A percentile compares a stretch with the other conserved stretches of the same genome.
These are phyloP conservation scores for Ogataea trehaloabstinens DNA, from an alignment of 805 yeast genomes.

Conservation along the genomic window DNA sequence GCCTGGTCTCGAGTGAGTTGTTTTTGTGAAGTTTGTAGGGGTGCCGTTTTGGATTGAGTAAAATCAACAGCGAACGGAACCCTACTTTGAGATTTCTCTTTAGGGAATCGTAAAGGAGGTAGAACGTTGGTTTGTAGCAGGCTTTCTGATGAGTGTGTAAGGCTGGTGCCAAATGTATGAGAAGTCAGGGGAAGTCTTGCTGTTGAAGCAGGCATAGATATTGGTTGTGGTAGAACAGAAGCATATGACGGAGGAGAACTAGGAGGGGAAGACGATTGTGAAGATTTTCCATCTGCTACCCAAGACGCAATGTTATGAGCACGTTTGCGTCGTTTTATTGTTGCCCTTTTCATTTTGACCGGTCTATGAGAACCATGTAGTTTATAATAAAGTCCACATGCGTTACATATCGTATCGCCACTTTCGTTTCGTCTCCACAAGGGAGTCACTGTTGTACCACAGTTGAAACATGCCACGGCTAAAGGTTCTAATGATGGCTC, in stretches of 20 bases:
- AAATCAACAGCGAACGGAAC: slow-evolving; percentile 15
- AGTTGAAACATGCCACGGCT: slow-evolving; percentile 78
- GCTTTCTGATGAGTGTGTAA: too few relatives aligned
- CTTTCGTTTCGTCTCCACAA: slow-evolving; percentile 80
- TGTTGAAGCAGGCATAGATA: too few relatives aligned
- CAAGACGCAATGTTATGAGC: slow-evolving; percentile 1
- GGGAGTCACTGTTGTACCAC: slow-evolving; percentile 84
- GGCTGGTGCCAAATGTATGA: too few relatives aligned
- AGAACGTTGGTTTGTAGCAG: neutral
- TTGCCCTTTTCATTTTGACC: slow-evolving; percentile 64
- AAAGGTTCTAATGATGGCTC: slow-evolving; percentile 34
- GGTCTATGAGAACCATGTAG: slow-evolving; percentile 80
- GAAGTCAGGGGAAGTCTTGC: too few relatives aligned
- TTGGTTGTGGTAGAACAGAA: neutral
- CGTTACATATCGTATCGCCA: slow-evolving; percentile 85
- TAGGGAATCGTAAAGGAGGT: neutral
- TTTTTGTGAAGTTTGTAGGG: too few relatives aligned
- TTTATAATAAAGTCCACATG: slow-evolving; percentile 77
- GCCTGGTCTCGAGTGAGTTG: too few relatives aligned
- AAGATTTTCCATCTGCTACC: neutral
- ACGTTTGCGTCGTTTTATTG: slow-evolving; percentile 74
- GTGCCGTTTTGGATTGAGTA: slow-evolving; percentile 9
- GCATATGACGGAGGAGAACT: neutral
- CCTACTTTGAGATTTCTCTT: neutral
- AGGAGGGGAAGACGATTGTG: neutral